These are phyloP conservation scores for Solanum stenotomum DNA, from an alignment of 257 asterid species.

Conservation along the genomic window DNA sequence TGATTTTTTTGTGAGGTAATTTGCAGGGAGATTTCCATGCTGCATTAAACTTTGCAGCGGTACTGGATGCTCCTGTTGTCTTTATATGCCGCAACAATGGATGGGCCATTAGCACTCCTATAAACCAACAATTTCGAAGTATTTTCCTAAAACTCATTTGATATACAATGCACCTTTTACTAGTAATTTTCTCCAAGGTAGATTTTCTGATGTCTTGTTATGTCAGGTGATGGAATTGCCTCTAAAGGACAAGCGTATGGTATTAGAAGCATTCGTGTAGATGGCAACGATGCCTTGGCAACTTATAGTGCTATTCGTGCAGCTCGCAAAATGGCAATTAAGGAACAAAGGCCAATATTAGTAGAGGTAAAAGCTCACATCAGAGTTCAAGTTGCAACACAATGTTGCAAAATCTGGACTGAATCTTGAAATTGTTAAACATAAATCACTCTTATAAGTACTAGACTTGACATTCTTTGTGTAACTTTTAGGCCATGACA, in stretches of 20 bases:
- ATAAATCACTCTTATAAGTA: neutral
- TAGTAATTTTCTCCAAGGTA: neutral
- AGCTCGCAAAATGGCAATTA: slow-evolving; percentile 74
- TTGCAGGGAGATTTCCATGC: slow-evolving; percentile 96
- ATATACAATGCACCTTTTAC: neutral
- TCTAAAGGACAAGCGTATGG: slow-evolving; percentile 81
- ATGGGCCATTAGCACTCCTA: slow-evolving; percentile 94
- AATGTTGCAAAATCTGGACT: neutral
- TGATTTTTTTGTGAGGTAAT: neutral
- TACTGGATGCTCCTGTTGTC: slow-evolving; percentile 68
- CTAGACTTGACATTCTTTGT: neutral
- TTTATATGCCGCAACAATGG: slow-evolving; percentile 91
- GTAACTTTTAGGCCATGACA: slow-evolving; percentile 45
- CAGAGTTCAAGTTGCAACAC: neutral
- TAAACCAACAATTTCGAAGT: slow-evolving; percentile 72
- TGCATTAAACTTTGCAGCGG: slow-evolving; percentile 82
- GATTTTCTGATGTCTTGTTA: neutral
- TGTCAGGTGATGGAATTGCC: slow-evolving; percentile 80
- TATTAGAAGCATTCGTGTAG: slow-evolving; percentile 67
- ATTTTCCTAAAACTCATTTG: neutral
- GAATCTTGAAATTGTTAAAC: neutral
- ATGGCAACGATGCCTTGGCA: slow-evolving; percentile 84
- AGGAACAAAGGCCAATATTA: slow-evolving; percentile 62
- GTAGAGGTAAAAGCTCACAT: slow-evolving; percentile 48
- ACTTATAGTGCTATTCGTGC: slow-evolving; percentile 49